A percentile compares a stretch with the other conserved stretches of the same genome.
Conservation (phyloP, 2,329 filamentous ascomycete species). For the Rutstroemia sp. region DNA sequence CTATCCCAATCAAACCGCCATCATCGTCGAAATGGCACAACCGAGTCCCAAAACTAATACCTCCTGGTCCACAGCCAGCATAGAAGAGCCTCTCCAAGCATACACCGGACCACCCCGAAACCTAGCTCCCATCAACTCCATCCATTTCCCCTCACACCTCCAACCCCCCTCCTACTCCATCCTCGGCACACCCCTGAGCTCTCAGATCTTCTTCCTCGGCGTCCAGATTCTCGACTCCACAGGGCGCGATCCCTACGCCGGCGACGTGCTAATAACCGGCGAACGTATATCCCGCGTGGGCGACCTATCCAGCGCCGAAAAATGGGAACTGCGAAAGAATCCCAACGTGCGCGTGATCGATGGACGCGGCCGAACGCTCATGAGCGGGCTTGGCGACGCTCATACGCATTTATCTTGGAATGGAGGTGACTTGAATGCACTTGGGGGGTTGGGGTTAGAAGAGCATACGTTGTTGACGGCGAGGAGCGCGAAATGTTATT, state of each 20-base stretch:
- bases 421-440: conserved; percentile 33
- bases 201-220: neutral
- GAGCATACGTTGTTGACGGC: conserved; percentile 33
- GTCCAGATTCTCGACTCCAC: neutral
- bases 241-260: neutral
- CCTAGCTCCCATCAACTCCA: neutral
- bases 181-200: neutral
- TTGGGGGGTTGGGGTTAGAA: conserved; percentile 38
- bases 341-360: neutral
- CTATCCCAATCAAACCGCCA: too few species aligned
- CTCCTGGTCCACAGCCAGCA: too few species aligned
- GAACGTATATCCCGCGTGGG: neutral
- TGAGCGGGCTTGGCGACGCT: conserved; percentile 42
- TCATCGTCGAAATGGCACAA: too few species aligned
- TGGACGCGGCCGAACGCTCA: conserved; percentile 34
- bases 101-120: neutral
- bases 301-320: neutral
- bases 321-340: too few species aligned
- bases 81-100: neutral
- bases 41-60: too few species aligned
- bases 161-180: neutral
- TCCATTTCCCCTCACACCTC: neutral
- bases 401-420: conserved; percentile 45
- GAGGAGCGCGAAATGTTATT: conserved; percentile 33
- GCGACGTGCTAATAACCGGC: neutral